Base-by-base conservation (phyloP, 257 asterid genomes). In the Perilla frutescens region DNA sequence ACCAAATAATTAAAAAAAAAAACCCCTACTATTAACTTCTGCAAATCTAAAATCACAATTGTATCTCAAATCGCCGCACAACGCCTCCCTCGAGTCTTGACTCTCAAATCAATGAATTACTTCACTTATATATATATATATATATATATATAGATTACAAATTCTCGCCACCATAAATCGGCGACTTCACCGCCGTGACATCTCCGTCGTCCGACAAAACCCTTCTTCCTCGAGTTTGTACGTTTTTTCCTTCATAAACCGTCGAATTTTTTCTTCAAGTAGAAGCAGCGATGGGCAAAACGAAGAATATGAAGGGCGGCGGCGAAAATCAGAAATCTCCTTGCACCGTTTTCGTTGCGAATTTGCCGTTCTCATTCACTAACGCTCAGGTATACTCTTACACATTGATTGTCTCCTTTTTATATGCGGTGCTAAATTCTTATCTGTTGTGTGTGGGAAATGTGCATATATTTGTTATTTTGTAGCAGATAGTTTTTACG, bases 281-380 rank as follows among this genome's bases (percentile, higher is more conserved):
- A 45, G 57, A 57, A 71, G 61, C 62, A 26, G 78, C 79, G 32
- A 91, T 86, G 97, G 96, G 96, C 13, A 93, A 91, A 77, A 83
- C 76, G 80, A 90, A 82, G 84, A 76, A 63, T 39, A 78, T 37
- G 76, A 67, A 79, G 51, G 66, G 80, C 51, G 85, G 70, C 26
- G 84, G 84, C 67, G 89, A 85, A n/a, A 71, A 59, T 81, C 91
- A 81, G 55, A 89, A 89, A 68, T 87, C 89, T 13, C 84, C 90
- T 20, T 82, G 98, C 43, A 92, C 99, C 29, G 68, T 95, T 8
- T 95, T 89, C 51, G 92, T 90, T 53, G 83, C 93, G 67, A 94
- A 94, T 82, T 80, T 92, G 74, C 97, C 98, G 0, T 95, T 82
- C 74, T 79, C 96, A 62, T 82, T 87, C 78, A 92, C 96, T 13